Evolutionary conservation across 371 early-diverging fungal genomes (phyloP).

Genomic region (Phascolomyces articulosus): DNA sequence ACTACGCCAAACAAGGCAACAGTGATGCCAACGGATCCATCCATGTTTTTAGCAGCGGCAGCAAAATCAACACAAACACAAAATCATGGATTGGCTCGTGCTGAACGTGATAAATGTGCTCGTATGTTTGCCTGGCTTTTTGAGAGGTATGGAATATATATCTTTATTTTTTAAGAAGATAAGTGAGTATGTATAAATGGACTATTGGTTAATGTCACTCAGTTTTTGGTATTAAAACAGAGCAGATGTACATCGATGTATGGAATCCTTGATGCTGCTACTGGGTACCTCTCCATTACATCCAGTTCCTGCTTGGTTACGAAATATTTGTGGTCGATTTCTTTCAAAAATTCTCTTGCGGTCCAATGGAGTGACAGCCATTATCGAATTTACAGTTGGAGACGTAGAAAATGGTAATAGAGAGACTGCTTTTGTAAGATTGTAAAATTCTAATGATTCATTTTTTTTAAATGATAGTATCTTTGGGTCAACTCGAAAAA

Average conservation of each 20-base stretch:
- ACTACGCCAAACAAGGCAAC: not conserved
- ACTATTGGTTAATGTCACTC: too few relatives aligned
- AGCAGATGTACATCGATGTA: slow-evolving; percentile 55
- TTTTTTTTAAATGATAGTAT: too few relatives aligned
- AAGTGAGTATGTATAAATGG: too few relatives aligned
- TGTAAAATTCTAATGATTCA: too few relatives aligned
- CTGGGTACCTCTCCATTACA: slow-evolving; percentile 59
- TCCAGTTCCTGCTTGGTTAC: slow-evolving; percentile 65
- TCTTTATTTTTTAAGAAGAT: too few relatives aligned
- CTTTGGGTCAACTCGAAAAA: slow-evolving; percentile 62
- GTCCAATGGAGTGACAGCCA: slow-evolving; percentile 63
- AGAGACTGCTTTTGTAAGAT: not conserved
- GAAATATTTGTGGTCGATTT: slow-evolving; percentile 65
- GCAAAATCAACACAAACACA: slow-evolving; percentile 3
- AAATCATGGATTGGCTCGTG: slow-evolving; percentile 18
- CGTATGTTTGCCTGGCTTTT: slow-evolving; percentile 51
- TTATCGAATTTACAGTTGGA: slow-evolving; percentile 68
- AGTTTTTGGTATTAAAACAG: slow-evolving; percentile 26
- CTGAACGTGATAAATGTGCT: slow-evolving; percentile 52
- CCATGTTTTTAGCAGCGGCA: not conserved
- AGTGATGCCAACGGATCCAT: not conserved
- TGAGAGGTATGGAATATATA: slow-evolving; percentile 33
- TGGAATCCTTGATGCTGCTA: slow-evolving; percentile 68
- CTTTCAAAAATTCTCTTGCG: slow-evolving; percentile 64
- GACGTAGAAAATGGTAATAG: slow-evolving; percentile 42